A percentile compares a stretch with the other conserved stretches of the same genome.
Evolutionary conservation across 306 rosid genomes (phyloP).

Genomic region (Erythrophleum fordii): DNA sequence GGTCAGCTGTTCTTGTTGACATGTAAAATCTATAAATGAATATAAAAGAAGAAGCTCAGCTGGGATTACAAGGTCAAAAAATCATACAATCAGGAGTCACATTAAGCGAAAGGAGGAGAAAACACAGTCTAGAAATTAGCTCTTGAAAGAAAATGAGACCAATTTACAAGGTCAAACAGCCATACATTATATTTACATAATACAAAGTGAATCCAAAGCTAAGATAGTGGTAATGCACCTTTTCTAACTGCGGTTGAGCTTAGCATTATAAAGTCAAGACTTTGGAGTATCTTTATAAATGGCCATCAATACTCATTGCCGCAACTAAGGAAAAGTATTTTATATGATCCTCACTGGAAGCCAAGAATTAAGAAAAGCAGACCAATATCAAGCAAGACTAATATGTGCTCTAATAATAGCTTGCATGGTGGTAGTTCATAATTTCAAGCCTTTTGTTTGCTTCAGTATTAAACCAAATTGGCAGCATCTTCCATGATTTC

Average conservation of each 20-base stretch:
- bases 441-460: background rate
- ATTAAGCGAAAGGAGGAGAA: background rate
- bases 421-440: background rate
- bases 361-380: constrained; percentile 9
- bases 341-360: background rate
- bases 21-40: constrained; percentile 63
- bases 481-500: background rate
- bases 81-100: background rate
- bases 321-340: constrained; percentile 4
- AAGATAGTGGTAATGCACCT: constrained; percentile 28
- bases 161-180: background rate
- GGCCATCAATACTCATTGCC: background rate
- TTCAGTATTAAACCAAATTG: background rate
- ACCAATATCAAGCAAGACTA: constrained; percentile 8
- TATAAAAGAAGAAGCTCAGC: constrained; percentile 29
- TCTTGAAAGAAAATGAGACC: constrained; percentile 32
- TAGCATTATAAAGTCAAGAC: constrained; percentile 2
- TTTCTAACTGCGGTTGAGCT: background rate
- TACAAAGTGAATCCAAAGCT: constrained; percentile 24
- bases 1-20: constrained; percentile 86
- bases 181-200: background rate
- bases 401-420: background rate
- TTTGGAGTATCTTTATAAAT: constrained; percentile 7
- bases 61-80: background rate
- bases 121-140: constrained; percentile 6